Evolutionary conservation across 2,329 filamentous ascomycete genomes (phyloP), one percentile per base, ranked within the genome.

Genomic region (Trichophyton rubrum): DNA sequence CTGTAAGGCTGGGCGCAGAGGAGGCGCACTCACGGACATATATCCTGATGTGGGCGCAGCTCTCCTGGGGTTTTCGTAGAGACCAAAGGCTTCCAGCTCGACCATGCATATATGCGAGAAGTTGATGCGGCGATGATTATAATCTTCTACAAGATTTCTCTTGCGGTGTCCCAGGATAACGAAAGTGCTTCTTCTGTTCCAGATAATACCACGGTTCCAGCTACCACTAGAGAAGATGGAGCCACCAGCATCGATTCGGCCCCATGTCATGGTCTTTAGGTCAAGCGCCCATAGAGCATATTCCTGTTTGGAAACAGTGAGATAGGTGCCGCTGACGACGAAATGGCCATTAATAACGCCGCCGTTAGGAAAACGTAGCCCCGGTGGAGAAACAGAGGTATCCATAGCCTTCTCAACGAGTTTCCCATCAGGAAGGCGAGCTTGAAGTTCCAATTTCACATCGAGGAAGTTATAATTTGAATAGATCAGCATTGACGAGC

Each of bases 381-480:
- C 93, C 0, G 93, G 93, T 0, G 93, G 93, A 7, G 90, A 95
- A 63, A 90, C 89, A 4, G 84, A 82, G 17, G 86, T 85, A 41
- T 71, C 72, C 92, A 99, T 97, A 27, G 88, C 83, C 73, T 89
- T 91, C 72, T 99, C 93, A 0, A 85, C 83, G 59, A 99, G 77
- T 0, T 84, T 85, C 33, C 93, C 92, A 71, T 97, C 91, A 1
- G 89, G 83, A 7, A 88, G 80, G 59, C 93, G 84, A 56, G 99
- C 84, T 73, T 97, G 93, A 41, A 99, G 78, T 73, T 99, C 93
- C 24, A 99, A 78, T 72, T 96, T 97, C 66, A 99, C 93, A 68
- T 99, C 92, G 60, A 99, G 74, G 69, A 99, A 99, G 74, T 99
- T 97, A 75, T 99, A 99, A 71, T 99, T 99, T 24, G 92, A 97